Conservation (phyloP, 1,139 yeast species). For the Yamadazyma spencermartinsiae region DNA sequence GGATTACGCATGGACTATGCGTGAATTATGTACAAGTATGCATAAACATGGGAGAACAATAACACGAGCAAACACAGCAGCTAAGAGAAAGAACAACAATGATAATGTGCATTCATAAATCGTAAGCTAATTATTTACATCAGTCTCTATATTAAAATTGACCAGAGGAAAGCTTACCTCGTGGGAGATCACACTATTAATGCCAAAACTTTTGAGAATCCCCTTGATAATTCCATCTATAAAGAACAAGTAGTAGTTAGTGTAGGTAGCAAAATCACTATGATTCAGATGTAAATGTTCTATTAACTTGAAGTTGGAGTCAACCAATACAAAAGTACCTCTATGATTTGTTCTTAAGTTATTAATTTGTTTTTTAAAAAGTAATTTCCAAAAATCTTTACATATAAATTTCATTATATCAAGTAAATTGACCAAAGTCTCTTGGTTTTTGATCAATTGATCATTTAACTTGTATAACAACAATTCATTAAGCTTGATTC, state of each 20-base stretch:
- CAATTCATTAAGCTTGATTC: conserved; percentile 71
- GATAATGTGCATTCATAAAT: not conserved
- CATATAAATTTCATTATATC: conserved; percentile 91
- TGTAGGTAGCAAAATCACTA: conserved; percentile 48
- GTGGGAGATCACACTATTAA: conserved; percentile 65
- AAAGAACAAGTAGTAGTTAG: conserved; percentile 65
- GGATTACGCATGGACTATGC: too few species aligned
- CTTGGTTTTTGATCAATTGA: conserved; percentile 39
- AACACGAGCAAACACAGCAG: too few species aligned
- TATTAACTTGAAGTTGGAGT: conserved; percentile 59
- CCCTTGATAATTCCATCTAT: conserved; percentile 88
- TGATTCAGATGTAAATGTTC: conserved; percentile 53
- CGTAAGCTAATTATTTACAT: conserved; percentile 14
- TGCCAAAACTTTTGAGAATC: conserved; percentile 68
- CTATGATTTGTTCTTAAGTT: conserved; percentile 89
- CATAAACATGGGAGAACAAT: too few species aligned
- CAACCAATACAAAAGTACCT: conserved; percentile 79
- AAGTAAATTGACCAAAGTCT: conserved; percentile 57
- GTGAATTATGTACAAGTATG: too few species aligned
- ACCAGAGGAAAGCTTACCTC: conserved; percentile 68
- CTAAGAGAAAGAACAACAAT: not conserved
- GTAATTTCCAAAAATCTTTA: conserved; percentile 82
- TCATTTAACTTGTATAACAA: conserved; percentile 55
- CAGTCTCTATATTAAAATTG: conserved; percentile 70
- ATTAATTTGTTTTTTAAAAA: conserved; percentile 87